A percentile compares a stretch with the other conserved stretches of the same genome.
These are phyloP conservation scores for Emmonsia crescens DNA, from an alignment of 2,329 filamentous ascomycete genomes.

Conservation along the genomic window DNA sequence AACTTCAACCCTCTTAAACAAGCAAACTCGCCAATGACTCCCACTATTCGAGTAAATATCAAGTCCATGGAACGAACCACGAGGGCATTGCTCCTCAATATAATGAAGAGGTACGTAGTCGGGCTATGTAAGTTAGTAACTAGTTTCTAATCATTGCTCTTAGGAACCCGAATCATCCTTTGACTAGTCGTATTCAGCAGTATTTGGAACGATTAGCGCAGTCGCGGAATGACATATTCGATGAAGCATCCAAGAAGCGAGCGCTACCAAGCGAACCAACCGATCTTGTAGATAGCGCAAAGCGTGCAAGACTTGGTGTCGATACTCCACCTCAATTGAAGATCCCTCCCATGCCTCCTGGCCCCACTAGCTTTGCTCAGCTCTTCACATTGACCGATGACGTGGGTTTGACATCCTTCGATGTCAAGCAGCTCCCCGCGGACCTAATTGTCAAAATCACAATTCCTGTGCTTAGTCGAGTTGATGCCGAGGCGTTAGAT, in stretches of 20 bases:
- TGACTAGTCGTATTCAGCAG: conserved; percentile 70
- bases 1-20: conserved; percentile 86
- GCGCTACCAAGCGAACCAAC: conserved; percentile 58
- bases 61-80: conserved; percentile 94
- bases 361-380: conserved; percentile 67
- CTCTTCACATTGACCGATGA: conserved; percentile 79
- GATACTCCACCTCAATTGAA: conserved; percentile 39
- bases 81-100: conserved; percentile 69
- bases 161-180: conserved; percentile 70
- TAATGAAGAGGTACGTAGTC: conserved; percentile 58
- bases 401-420: conserved; percentile 62
- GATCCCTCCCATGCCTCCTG: conserved; percentile 61
- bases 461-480: conserved; percentile 62
- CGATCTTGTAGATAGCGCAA: conserved; percentile 63
- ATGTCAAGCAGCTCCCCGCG: conserved; percentile 67
- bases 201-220: conserved; percentile 75
- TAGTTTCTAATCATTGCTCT: conserved; percentile 14
- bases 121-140: not conserved
- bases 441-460: conserved; percentile 70
- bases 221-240: conserved; percentile 64
- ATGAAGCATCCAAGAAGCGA: conserved; percentile 68
- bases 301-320: conserved; percentile 62
- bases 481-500: conserved; percentile 58
- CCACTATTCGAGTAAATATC: conserved; percentile 68
- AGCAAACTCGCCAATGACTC: conserved; percentile 64